A percentile compares a stretch with the other conserved stretches of the same genome.
phyloP scores from a whole-genome alignment of 805 yeast species.

The Lipomyces anomalus region DNA sequence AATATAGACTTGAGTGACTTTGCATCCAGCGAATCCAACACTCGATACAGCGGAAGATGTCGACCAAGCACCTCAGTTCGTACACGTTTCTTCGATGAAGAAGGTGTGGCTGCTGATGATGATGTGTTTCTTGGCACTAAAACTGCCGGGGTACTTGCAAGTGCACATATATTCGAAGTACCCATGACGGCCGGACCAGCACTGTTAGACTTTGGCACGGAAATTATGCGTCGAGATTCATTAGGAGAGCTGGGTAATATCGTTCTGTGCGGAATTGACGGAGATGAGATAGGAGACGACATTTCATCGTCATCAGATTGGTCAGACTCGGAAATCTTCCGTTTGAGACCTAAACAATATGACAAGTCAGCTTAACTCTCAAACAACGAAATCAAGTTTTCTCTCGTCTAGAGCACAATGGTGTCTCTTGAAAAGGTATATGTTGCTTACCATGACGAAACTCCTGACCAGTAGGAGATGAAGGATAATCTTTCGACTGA shows the following conservation, averaged over 20 bases:
- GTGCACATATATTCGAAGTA: no score
- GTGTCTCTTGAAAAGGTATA: not conserved
- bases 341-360: not conserved
- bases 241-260: not conserved
- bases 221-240: not conserved
- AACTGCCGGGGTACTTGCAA: not conserved
- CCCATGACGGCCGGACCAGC: no score
- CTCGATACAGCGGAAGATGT: constrained; percentile 54
- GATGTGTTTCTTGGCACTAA: not conserved
- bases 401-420: no score
- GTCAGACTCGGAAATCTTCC: constrained; percentile 3
- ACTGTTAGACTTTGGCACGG: constrained; percentile 1
- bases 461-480: constrained; percentile 1
- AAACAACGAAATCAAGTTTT: not conserved
- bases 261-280: not conserved
- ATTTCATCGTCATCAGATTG: constrained; percentile 19
- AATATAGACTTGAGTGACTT: constrained; percentile 49
- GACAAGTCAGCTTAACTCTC: not conserved
- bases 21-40: constrained; percentile 64
- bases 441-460: constrained; percentile 10
- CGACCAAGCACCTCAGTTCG: constrained; percentile 40
- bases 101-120: not conserved
- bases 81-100: constrained; percentile 10
- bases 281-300: constrained; percentile 17
- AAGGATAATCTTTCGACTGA: constrained; percentile 8